Evolutionary conservation across 2,329 filamentous ascomycete genomes (phyloP), one percentile per base, ranked within the genome.

Genomic region (Trichoderma polysporum): DNA sequence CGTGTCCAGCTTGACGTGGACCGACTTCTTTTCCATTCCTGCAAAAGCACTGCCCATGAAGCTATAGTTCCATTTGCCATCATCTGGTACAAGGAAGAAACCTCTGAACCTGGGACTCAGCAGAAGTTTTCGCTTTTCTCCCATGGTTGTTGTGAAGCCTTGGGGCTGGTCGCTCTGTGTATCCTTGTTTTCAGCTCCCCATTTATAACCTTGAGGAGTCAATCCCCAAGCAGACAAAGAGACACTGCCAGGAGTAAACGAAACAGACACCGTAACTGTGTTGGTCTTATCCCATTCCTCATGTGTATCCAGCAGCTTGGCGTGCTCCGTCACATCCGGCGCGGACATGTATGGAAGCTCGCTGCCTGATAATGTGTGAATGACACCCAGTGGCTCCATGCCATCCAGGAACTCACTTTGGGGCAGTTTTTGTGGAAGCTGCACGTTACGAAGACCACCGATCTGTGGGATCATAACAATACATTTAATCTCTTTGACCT

Each of bases 401-500:
- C 86, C 86, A 68, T 91, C 87, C 49, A 99, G 88, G 77, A 94
- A 93, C 75, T 97, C 93, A 79, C 97, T 93, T 78, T 97, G 91
- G 3, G 95, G 96, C 12, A 98, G 83, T 72, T 95, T 88, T 69
- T 96, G 91, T 1, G 95, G 93, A 49, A 98, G 83, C 78, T 97
- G 93, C 4, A 98, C 91, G 74, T 94, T 94, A 68, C 94, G 92
- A 13, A 95, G 91, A 68, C 92, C 95, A 67, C 95, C 95, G 68
- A 98, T 94, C 79, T 99, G 95, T 5, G 95, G 96, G 17, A 99
- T 88, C 92, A 99, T 95, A 73, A 97, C 94, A 74, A 99, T 97
- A 71, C 92, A 97, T 74, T 91, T 90, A 76, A 99, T 90, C 78
- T 99, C 96, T 85, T 98, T 99, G 79, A 99, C 92, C 75, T 97